Conservation (phyloP, 2,329 filamentous ascomycete species). For the Capronia epimyces region DNA sequence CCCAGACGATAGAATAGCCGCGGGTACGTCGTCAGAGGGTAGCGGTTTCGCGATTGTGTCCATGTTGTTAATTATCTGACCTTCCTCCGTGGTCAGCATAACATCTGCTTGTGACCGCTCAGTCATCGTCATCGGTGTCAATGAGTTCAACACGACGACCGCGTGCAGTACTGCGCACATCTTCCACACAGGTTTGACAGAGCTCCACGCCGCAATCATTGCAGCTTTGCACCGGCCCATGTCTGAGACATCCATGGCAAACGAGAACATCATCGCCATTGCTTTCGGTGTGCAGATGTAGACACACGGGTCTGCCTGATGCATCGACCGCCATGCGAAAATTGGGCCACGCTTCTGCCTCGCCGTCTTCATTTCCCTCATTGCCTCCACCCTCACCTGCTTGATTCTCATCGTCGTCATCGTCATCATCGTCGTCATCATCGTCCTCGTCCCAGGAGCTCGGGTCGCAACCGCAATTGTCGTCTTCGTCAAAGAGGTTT, state of each 20-base stretch:
- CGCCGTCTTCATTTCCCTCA: not conserved
- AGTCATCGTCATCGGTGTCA: not conserved
- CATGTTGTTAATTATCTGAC: not conserved
- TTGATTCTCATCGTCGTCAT: conserved; percentile 1
- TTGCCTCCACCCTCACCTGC: conserved; percentile 1
- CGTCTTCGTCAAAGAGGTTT: conserved; percentile 12
- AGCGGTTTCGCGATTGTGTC: not conserved
- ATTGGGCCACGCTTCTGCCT: not conserved
- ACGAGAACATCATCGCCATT: not conserved
- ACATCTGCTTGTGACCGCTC: not conserved
- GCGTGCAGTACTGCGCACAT: not conserved
- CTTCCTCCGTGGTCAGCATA: no score
- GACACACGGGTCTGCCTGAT: not conserved
- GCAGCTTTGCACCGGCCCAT: not conserved
- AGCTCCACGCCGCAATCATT: conserved; percentile 4
- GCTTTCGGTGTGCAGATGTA: not conserved
- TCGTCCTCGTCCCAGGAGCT: not conserved
- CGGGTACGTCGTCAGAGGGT: not conserved
- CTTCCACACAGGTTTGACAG: not conserved
- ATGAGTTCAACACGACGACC: not conserved
- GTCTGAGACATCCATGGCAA: conserved; percentile 5
- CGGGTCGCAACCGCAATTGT: conserved; percentile 2
- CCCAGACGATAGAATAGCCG: not conserved
- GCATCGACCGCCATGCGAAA: not conserved
- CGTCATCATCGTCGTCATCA: conserved; percentile 5